Evolutionary conservation across 2,329 filamentous ascomycete species (phyloP).

Genomic region (Acrocalymma vagum): DNA sequence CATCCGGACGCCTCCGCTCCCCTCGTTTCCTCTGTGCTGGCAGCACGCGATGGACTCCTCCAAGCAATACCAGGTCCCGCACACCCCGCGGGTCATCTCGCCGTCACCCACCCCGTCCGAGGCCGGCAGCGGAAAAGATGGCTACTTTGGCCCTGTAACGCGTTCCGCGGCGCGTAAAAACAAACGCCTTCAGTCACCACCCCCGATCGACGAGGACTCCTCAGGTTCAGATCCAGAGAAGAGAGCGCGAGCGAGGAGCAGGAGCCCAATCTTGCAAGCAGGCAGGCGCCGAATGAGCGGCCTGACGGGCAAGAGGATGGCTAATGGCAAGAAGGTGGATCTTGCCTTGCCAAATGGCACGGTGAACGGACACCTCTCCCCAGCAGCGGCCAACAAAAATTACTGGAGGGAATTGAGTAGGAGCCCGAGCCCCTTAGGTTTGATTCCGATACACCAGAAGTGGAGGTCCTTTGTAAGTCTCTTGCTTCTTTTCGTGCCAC

Average conservation of each 20-base stretch:
- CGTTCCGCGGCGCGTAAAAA: constrained; percentile 75
- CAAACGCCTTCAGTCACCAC: constrained; percentile 64
- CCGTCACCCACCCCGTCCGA: constrained; percentile 73
- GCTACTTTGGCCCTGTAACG: constrained; percentile 78
- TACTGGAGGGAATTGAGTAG: constrained; percentile 89
- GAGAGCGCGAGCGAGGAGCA: constrained; percentile 73
- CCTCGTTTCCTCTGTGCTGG: constrained; percentile 61
- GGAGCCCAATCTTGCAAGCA: constrained; percentile 67
- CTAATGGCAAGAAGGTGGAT: constrained; percentile 46
- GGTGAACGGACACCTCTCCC: constrained; percentile 75
- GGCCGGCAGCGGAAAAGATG: constrained; percentile 58
- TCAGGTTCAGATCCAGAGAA: constrained; percentile 63
- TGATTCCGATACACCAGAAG: constrained; percentile 93
- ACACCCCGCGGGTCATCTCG: constrained; percentile 87
- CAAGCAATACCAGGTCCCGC: constrained; percentile 69
- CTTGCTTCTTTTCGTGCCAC: neutral
- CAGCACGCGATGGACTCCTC: constrained; percentile 54
- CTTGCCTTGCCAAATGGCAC: constrained; percentile 52
- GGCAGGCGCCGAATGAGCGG: constrained; percentile 58
- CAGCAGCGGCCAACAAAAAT: constrained; percentile 70
- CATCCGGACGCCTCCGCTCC: constrained; percentile 65
- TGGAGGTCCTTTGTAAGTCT: constrained; percentile 81
- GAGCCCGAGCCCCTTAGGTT: constrained; percentile 88
- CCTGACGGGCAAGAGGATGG: constrained; percentile 60
- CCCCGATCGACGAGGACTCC: constrained; percentile 69